phyloP scores from a whole-genome alignment of 106 monocot genomes.

The Hemerocallis citrina region DNA sequence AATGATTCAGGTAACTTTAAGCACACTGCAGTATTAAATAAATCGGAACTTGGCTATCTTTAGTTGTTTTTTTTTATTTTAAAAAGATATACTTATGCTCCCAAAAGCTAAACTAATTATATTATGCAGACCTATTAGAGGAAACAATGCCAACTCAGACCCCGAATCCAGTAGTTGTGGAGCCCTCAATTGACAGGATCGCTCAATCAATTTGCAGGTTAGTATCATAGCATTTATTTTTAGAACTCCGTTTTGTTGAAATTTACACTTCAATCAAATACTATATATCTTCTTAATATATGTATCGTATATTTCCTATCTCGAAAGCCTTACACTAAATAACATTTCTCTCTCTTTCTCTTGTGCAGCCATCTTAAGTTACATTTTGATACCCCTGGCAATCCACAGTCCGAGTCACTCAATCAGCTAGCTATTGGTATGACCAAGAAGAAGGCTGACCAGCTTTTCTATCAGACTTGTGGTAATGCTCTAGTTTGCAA shows the following conservation, averaged over 20 bases:
- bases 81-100: background rate
- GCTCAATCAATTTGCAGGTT: slow-evolving; percentile 63
- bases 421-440: slow-evolving; percentile 54
- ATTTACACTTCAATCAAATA: too few relatives aligned
- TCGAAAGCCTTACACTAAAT: too few relatives aligned
- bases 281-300: too few relatives aligned
- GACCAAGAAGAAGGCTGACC: slow-evolving; percentile 49
- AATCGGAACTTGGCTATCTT: background rate
- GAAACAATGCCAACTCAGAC: slow-evolving; percentile 83
- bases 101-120: background rate
- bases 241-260: too few relatives aligned
- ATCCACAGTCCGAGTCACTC: slow-evolving; percentile 53
- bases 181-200: slow-evolving; percentile 30
- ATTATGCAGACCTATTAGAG: slow-evolving; percentile 34
- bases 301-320: too few relatives aligned
- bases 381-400: slow-evolving; percentile 82
- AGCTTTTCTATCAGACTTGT: slow-evolving; percentile 81
- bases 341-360: background rate
- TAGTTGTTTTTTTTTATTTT: too few relatives aligned
- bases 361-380: slow-evolving; percentile 54
- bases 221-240: slow-evolving; percentile 1
- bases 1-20: slow-evolving; percentile 31
- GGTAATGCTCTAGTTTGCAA: slow-evolving; percentile 27
- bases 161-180: slow-evolving; percentile 12
- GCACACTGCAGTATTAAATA: background rate